Percentiles rank a stretch among this genome's conserved stretches.
phyloP scores from a whole-genome alignment of 2,329 filamentous ascomycete genomes.

The Tricladium varicosporioides region DNA sequence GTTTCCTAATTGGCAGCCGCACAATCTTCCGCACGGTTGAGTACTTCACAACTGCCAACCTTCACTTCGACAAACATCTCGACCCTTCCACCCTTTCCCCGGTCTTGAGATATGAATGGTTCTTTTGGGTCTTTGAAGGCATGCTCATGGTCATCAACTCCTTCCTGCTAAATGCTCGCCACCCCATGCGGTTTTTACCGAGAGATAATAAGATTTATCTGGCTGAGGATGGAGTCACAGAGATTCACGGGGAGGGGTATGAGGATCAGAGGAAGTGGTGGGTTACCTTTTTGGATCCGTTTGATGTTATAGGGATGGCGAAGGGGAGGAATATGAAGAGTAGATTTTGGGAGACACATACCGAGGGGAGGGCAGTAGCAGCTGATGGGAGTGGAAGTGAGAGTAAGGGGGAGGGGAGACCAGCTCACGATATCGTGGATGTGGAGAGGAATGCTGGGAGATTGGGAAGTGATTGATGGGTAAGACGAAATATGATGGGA shows the following conservation, averaged over 20 bases:
- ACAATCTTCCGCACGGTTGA: conserved; percentile 60
- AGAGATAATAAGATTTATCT: conserved; percentile 48
- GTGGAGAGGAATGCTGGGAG: not conserved
- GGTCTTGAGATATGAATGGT: conserved; percentile 56
- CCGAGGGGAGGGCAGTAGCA: conserved; percentile 3
- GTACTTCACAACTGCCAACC: conserved; percentile 49
- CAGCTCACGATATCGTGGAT: not conserved
- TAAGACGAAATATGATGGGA: not conserved
- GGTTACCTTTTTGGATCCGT: conserved; percentile 31
- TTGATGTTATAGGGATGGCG: conserved; percentile 27
- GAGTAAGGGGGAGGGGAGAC: not conserved
- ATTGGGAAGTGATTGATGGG: not conserved
- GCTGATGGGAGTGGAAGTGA: not conserved
- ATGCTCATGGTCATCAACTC: conserved; percentile 51
- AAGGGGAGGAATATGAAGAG: conserved; percentile 25
- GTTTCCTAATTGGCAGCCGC: conserved; percentile 47
- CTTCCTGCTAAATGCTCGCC: conserved; percentile 47
- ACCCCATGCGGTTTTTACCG: conserved; percentile 52
- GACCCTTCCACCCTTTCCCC: conserved; percentile 39
- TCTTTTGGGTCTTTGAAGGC: conserved; percentile 58
- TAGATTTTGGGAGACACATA: conserved; percentile 29
- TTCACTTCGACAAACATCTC: conserved; percentile 36
- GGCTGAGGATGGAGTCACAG: conserved; percentile 46
- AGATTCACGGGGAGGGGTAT: conserved; percentile 48
- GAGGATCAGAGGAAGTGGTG: conserved; percentile 41